Evolutionary conservation across 176 grass and related monocot genomes (phyloP).

Genomic region (Rhynchospora breviuscula): DNA sequence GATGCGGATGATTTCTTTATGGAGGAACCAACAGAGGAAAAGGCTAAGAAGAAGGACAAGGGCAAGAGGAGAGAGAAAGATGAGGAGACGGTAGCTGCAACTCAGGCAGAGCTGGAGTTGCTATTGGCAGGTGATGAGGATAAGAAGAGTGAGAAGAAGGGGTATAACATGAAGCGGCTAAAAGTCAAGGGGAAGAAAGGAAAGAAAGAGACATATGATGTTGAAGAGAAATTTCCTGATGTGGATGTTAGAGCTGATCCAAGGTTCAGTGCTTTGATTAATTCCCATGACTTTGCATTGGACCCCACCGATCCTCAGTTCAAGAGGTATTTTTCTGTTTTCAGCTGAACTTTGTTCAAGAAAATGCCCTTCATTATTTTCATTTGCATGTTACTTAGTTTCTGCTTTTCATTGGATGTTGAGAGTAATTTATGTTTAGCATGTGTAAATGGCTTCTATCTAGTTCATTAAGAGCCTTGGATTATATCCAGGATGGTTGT

Average conservation of each 20-base stretch:
- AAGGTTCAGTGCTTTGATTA: constrained; percentile 58
- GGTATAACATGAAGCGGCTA: constrained; percentile 66
- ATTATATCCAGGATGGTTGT: too few species aligned
- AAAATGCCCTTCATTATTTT: neutral
- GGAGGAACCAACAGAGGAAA: constrained; percentile 40
- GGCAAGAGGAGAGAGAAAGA: constrained; percentile 34
- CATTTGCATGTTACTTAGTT: neutral
- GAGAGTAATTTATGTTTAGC: neutral
- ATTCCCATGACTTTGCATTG: constrained; percentile 53
- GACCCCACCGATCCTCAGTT: constrained; percentile 88
- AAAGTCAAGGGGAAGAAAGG: constrained; percentile 49
- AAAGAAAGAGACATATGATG: constrained; percentile 50
- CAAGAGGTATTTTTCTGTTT: constrained; percentile 52
- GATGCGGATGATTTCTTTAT: constrained; percentile 43
- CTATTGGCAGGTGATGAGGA: constrained; percentile 61
- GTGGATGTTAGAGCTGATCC: constrained; percentile 61
- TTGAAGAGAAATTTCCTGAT: constrained; percentile 45
- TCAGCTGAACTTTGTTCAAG: neutral
- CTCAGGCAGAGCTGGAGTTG: constrained; percentile 74
- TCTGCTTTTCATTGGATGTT: neutral
- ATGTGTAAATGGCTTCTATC: too few species aligned
- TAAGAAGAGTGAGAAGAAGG: constrained; percentile 40
- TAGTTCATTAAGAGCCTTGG: too few species aligned
- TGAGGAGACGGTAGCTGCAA: constrained; percentile 42
- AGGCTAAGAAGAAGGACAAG: constrained; percentile 38